Evolutionary conservation across 1,284 basidiomycete species (phyloP), one percentile per base, ranked within the genome.

Genomic region (Pulveroboletus sp.): DNA sequence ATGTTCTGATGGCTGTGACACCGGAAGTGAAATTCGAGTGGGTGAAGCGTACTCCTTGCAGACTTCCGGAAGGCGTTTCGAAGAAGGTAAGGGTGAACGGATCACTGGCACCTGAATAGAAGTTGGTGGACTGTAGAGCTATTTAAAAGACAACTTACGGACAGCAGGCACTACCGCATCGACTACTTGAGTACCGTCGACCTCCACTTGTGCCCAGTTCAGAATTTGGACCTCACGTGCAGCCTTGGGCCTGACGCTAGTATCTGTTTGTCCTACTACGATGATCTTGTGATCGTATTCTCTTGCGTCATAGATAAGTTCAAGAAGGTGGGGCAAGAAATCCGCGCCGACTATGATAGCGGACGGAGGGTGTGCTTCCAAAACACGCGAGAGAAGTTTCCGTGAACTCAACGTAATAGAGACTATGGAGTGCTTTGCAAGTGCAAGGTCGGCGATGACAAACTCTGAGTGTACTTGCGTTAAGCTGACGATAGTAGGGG

Each of bases 21-120:
- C 87, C 91, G 14, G 91, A 87, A 3, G 89, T 92, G 54, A 92
- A 69, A 60, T 91, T 91, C 65, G 89, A 82, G 65, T 92, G 90
- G 0, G 88, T 89, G 42, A 92, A 73, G 56, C 85, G 84, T 9
- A 81, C 81, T 29, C 81, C 86, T 58, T 81, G 81, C 10, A 87
- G 65, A 45, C 78, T 76, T 33, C 85, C 84, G 18, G 78, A 72
- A 26, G 77, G 65, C 2, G 77, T 75, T 56, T 78, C 72, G 64
- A 80, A 88, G 75, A 89, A 89, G 0, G 85, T 80, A 7, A 90
- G 78, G 5, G 86, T 85, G 65, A 86, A 87, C 3, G 87, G 76
- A 61, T 89, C 83, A 49, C 72, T 75, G 7, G 85, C 75, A 42
- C 80, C 89, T 90, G 26, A 47, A 9, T n/a, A 36, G 42, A 44